Conservation (phyloP, 2,329 filamentous ascomycete species). For the Davidsoniella australis region DNA sequence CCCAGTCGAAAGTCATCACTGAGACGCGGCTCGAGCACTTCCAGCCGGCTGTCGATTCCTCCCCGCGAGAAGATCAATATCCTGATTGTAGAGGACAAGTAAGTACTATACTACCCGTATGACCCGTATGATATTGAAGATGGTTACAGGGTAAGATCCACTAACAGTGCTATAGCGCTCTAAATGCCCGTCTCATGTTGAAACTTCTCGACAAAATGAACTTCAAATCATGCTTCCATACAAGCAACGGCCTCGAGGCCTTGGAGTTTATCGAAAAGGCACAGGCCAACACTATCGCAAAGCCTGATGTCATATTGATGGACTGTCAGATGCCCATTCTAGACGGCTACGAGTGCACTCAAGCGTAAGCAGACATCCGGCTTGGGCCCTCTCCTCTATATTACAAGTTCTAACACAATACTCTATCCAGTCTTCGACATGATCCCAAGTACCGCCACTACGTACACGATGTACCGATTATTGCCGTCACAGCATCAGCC, state of each 20-base stretch:
- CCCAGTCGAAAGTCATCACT: conserved; percentile 14
- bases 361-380: conserved; percentile 25
- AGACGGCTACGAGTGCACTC: conserved; percentile 63
- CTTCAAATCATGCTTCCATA: conserved; percentile 6
- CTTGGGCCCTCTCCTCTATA: not conserved
- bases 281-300: conserved; percentile 30
- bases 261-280: conserved; percentile 52
- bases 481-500: conserved; percentile 68
- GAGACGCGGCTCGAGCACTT: conserved; percentile 24
- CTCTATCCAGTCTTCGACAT: conserved; percentile 35
- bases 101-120: conserved; percentile 22
- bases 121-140: too few species aligned
- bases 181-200: conserved; percentile 14
- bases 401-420: conserved; percentile 28
- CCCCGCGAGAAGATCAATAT: conserved; percentile 44
- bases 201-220: conserved; percentile 15
- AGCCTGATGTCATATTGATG: conserved; percentile 63
- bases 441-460: conserved; percentile 19
- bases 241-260: conserved; percentile 62
- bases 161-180: not conserved
- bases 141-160: not conserved
- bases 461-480: conserved; percentile 49
- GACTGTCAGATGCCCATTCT: conserved; percentile 62
- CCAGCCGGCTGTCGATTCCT: not conserved
- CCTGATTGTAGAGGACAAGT: conserved; percentile 72